A percentile compares a stretch with the other conserved stretches of the same genome.
Evolutionary conservation across 345 rosid species (phyloP).

Genomic region (Mallotus nudiflorus): DNA sequence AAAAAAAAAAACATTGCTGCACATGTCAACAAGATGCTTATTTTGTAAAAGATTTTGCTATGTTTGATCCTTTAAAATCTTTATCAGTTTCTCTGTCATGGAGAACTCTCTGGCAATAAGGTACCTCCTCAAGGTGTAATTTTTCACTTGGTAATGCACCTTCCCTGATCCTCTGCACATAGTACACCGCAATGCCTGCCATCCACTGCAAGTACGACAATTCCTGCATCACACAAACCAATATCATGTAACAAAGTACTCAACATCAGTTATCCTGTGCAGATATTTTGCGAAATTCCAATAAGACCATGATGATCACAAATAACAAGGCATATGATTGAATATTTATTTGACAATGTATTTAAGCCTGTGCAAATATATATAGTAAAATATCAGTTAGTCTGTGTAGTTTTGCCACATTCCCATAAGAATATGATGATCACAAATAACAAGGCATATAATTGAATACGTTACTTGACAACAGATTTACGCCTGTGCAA

Average conservation of each 20-base stretch:
- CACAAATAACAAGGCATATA: too few relatives aligned
- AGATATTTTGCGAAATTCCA: neutral
- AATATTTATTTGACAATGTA: too few relatives aligned
- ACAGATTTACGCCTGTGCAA: too few relatives aligned
- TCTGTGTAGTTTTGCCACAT: too few relatives aligned
- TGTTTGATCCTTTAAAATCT: neutral
- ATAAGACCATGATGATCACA: neutral
- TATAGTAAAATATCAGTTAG: too few relatives aligned
- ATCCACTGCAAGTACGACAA: constrained; percentile 78
- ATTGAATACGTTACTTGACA: too few relatives aligned
- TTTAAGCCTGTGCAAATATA: too few relatives aligned
- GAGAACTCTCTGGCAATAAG: constrained; percentile 2
- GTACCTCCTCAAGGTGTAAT: constrained; percentile 72
- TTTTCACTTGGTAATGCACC: constrained; percentile 84
- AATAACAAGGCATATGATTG: neutral
- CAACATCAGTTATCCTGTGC: neutral
- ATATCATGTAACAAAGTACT: neutral
- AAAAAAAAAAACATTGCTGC: too few relatives aligned
- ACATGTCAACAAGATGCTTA: too few relatives aligned
- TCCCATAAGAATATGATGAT: too few relatives aligned
- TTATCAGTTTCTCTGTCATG: constrained; percentile 2
- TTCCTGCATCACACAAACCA: constrained; percentile 49
- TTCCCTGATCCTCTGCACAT: constrained; percentile 93
- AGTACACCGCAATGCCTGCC: constrained; percentile 87
- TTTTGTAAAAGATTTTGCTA: neutral